Evolutionary conservation across 345 rosid species (phyloP).

Genomic region (Toxicodendron radicans): DNA sequence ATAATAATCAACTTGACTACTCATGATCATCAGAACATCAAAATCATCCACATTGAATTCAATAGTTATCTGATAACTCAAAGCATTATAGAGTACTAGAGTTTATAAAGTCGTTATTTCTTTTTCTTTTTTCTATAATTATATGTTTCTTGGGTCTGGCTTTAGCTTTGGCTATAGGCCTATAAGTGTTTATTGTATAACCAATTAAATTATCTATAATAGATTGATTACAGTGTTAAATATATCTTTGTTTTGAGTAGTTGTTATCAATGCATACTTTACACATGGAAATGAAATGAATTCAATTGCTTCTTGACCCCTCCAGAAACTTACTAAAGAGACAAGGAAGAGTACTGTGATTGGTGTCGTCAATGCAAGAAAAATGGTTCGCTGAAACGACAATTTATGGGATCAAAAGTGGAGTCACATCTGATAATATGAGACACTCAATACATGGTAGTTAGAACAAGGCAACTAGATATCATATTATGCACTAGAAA

Average conservation of each 20-base stretch:
- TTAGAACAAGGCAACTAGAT: neutral
- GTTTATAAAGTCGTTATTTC: neutral
- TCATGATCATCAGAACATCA: neutral
- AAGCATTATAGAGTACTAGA: conserved; percentile 1
- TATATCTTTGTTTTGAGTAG: neutral
- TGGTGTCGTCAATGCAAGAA: conserved; percentile 25
- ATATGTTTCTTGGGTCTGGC: neutral
- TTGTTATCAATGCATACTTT: neutral
- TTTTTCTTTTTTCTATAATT: too few species aligned
- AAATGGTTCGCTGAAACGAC: conserved; percentile 27
- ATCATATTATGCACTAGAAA: too few species aligned
- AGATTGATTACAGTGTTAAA: too few species aligned
- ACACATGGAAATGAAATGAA: neutral
- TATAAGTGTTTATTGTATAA: neutral
- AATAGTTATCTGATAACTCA: neutral
- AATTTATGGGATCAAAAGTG: conserved; percentile 21
- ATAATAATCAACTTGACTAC: conserved; percentile 14
- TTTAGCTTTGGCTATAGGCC: neutral
- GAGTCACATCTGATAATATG: conserved; percentile 25
- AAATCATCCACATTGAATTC: conserved; percentile 11
- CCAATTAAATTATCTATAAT: neutral
- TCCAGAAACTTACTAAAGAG: neutral
- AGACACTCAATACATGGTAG: conserved; percentile 8
- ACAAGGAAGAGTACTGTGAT: conserved; percentile 10
- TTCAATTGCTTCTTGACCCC: conserved; percentile 19